phyloP scores from a whole-genome alignment of 2,329 filamentous ascomycete species.

The Saccharata proteae region DNA sequence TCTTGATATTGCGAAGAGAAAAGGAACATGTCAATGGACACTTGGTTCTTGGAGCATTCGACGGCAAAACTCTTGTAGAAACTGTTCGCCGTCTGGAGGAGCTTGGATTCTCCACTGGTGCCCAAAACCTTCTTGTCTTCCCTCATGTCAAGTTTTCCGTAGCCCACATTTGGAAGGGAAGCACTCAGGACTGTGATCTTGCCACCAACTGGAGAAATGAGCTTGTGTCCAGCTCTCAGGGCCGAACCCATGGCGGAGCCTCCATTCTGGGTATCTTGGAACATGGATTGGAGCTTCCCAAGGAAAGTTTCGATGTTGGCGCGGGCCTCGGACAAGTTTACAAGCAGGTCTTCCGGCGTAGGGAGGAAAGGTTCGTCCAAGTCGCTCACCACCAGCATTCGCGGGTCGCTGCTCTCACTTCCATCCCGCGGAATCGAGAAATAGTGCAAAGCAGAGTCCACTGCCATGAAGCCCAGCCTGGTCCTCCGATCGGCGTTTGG shows the following conservation, averaged over 20 bases:
- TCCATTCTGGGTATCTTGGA: slow-evolving; percentile 81
- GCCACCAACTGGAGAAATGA: slow-evolving; percentile 86
- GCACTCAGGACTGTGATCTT: slow-evolving; percentile 90
- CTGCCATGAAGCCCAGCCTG: slow-evolving; percentile 84
- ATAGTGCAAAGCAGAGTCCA: slow-evolving; percentile 90
- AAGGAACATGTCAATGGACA: slow-evolving; percentile 96
- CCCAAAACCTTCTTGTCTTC: slow-evolving; percentile 95
- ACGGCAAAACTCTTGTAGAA: slow-evolving; percentile 99
- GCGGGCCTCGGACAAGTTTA: slow-evolving; percentile 78
- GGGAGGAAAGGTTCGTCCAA: slow-evolving; percentile 94
- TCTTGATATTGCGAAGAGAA: slow-evolving; percentile 96
- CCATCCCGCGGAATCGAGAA: slow-evolving; percentile 87
- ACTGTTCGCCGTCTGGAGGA: slow-evolving; percentile 84
- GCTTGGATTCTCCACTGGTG: slow-evolving; percentile 76
- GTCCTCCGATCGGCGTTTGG: slow-evolving; percentile 95
- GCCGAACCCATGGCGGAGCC: slow-evolving; percentile 93
- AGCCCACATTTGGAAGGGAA: slow-evolving; percentile 78
- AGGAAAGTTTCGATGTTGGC: slow-evolving; percentile 88
- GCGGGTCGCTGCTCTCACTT: slow-evolving; percentile 72
- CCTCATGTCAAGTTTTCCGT: slow-evolving; percentile 81
- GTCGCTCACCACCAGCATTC: slow-evolving; percentile 89
- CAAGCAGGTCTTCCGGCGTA: slow-evolving; percentile 80
- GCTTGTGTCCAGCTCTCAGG: slow-evolving; percentile 82
- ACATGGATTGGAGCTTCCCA: slow-evolving; percentile 87
- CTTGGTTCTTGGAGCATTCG: slow-evolving; percentile 97